phyloP scores from a whole-genome alignment of 2,329 filamentous ascomycete species.

The Fusarium praegraminearum region DNA sequence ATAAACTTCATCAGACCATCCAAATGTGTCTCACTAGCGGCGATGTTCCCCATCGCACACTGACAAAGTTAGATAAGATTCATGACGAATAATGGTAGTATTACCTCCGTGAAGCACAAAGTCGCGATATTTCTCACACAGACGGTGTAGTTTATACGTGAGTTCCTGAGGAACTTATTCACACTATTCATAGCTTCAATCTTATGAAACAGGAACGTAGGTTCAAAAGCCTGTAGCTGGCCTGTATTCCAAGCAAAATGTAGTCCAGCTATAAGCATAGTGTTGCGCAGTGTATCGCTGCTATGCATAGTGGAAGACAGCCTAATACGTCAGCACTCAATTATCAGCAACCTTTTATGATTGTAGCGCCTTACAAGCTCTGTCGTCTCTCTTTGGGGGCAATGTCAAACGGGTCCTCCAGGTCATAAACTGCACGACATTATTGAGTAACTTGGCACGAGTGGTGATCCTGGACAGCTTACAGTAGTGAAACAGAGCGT shows the following conservation, averaged over 20 bases:
- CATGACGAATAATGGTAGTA: accelerated
- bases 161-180: constrained; percentile 17
- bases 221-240: constrained; percentile 26
- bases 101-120: constrained; percentile 37
- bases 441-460: not conserved
- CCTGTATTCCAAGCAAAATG: constrained; percentile 41
- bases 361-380: not conserved
- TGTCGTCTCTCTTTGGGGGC: constrained; percentile 11
- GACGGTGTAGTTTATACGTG: not conserved
- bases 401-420: constrained; percentile 13
- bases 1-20: constrained; percentile 39
- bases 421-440: not conserved
- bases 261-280: constrained; percentile 38
- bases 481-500: constrained; percentile 44
- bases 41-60: constrained; percentile 37
- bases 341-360: accelerated
- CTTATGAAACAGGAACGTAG: constrained; percentile 41
- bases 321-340: not conserved
- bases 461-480: not conserved
- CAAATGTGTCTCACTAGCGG: constrained; percentile 34
- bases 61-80: not conserved
- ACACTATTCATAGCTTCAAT: constrained; percentile 34
- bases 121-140: constrained; percentile 39
- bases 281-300: constrained; percentile 33
- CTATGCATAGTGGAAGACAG: constrained; percentile 15